Conservation (phyloP, 2,329 filamentous ascomycete species). For the Talaromyces sp. region DNA sequence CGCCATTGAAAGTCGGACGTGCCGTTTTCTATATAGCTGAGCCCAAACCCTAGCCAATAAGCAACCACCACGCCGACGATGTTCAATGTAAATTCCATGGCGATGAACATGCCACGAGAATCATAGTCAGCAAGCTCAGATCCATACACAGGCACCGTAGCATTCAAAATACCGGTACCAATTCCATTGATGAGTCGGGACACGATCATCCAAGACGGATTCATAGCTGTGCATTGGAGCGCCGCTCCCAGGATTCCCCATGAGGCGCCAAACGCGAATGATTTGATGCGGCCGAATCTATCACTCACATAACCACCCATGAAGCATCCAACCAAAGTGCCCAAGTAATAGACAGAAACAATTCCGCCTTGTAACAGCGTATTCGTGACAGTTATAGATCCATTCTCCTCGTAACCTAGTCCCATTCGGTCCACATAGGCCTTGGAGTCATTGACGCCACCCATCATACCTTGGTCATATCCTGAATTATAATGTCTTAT, state of each 20-base stretch:
- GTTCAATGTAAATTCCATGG: constrained; percentile 70
- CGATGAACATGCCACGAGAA: constrained; percentile 66
- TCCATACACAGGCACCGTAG: constrained; percentile 69
- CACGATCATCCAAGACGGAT: constrained; percentile 66
- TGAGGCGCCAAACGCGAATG: constrained; percentile 59
- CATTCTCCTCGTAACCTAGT: constrained; percentile 57
- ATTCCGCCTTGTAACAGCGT: constrained; percentile 63
- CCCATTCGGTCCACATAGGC: constrained; percentile 64
- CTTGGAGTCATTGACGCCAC: constrained; percentile 64
- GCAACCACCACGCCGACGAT: constrained; percentile 66
- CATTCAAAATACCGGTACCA: constrained; percentile 67
- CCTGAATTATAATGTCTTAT: constrained; percentile 11
- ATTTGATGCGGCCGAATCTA: constrained; percentile 60
- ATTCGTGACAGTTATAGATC: constrained; percentile 41
- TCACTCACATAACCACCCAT: constrained; percentile 64
- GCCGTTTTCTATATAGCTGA: constrained; percentile 60
- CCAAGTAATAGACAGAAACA: constrained; percentile 58
- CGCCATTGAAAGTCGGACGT: constrained; percentile 62
- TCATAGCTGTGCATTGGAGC: constrained; percentile 65
- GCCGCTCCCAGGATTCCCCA: constrained; percentile 61
- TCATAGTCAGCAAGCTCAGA: constrained; percentile 67
- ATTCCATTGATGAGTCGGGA: constrained; percentile 61
- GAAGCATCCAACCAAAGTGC: constrained; percentile 62
- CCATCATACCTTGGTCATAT: constrained; percentile 55
- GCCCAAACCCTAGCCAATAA: constrained; percentile 61